Percentiles rank a stretch among this genome's conserved stretches.
Conservation (phyloP, 2,329 filamentous ascomycete genomes). For the Botrytis paeoniae region DNA sequence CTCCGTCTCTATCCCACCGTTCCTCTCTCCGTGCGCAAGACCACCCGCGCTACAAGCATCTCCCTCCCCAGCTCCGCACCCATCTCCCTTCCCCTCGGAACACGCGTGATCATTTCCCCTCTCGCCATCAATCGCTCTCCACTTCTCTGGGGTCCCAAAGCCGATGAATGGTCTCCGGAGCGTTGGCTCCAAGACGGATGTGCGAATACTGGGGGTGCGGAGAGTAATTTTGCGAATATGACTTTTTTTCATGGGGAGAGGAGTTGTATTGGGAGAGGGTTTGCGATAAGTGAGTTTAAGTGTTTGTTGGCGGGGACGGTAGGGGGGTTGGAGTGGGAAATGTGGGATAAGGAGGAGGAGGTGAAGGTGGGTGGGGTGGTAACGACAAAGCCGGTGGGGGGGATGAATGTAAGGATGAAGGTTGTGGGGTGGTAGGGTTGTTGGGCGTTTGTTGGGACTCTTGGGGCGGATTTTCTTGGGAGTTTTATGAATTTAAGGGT, state of each 20-base stretch:
- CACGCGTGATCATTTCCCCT: constrained; percentile 52
- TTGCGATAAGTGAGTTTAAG: constrained; percentile 73
- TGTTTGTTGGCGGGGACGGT: constrained; percentile 13
- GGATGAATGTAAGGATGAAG: constrained; percentile 19
- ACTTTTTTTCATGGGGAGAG: constrained; percentile 84
- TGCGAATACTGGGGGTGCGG: constrained; percentile 59
- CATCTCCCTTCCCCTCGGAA: constrained; percentile 57
- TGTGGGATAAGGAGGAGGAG: constrained; percentile 39
- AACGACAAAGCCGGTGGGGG: constrained; percentile 29
- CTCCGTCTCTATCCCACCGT: constrained; percentile 67
- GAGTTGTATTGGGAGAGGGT: constrained; percentile 77
- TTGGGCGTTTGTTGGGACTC: too few species aligned
- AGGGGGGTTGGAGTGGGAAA: constrained; percentile 18
- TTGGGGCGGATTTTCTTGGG: neutral
- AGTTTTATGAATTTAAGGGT: neutral
- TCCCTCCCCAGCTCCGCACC: constrained; percentile 54
- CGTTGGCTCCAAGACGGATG: constrained; percentile 45
- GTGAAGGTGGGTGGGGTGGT: constrained; percentile 57
- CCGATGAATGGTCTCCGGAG: constrained; percentile 58
- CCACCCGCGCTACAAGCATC: constrained; percentile 55
- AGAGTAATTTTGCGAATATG: constrained; percentile 72
- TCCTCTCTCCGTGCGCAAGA: constrained; percentile 59
- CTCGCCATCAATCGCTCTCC: constrained; percentile 55
- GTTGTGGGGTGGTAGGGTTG: neutral
- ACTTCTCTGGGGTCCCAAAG: constrained; percentile 59